A percentile compares a stretch with the other conserved stretches of the same genome.
These are phyloP conservation scores for Penicillium digitatum DNA, from an alignment of 2,329 filamentous ascomycete genomes.

Conservation along the genomic window DNA sequence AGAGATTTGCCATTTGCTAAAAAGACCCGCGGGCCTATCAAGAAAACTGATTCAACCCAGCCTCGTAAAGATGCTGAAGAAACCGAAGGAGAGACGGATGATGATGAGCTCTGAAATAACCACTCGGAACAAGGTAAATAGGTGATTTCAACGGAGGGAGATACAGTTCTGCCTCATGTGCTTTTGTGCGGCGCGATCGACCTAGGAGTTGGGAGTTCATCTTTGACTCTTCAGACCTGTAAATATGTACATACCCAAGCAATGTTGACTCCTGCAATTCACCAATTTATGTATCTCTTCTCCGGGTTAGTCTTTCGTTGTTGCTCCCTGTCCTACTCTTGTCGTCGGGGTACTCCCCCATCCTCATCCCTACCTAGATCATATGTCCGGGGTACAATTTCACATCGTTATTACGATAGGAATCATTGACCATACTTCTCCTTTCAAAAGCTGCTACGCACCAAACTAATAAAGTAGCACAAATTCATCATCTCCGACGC, in stretches of 20 bases:
- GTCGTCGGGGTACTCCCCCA: no score
- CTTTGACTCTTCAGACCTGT: background rate
- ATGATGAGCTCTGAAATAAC: slow-evolving; percentile 38
- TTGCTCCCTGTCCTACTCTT: no score
- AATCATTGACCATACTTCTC: background rate
- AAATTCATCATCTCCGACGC: slow-evolving; percentile 13
- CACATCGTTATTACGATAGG: background rate
- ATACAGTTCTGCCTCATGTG: background rate
- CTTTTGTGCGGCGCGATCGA: background rate
- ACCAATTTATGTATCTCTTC: background rate
- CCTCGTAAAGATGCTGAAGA: slow-evolving; percentile 21
- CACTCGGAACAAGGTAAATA: background rate
- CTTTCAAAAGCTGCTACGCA: background rate
- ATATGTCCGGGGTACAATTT: background rate
- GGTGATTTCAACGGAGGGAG: background rate
- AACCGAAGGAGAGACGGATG: slow-evolving; percentile 38
- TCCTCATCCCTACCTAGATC: background rate
- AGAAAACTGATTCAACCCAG: slow-evolving; percentile 2
- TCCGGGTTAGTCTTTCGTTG: background rate
- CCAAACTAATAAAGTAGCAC: background rate
- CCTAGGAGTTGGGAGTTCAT: background rate
- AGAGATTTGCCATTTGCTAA: slow-evolving; percentile 43
- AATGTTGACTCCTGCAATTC: background rate
- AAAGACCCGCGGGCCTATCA: slow-evolving; percentile 9
- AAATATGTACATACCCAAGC: background rate